These are phyloP conservation scores for Dothideomycetes sp. DNA, from an alignment of 2,329 filamentous ascomycete species.

Conservation along the genomic window DNA sequence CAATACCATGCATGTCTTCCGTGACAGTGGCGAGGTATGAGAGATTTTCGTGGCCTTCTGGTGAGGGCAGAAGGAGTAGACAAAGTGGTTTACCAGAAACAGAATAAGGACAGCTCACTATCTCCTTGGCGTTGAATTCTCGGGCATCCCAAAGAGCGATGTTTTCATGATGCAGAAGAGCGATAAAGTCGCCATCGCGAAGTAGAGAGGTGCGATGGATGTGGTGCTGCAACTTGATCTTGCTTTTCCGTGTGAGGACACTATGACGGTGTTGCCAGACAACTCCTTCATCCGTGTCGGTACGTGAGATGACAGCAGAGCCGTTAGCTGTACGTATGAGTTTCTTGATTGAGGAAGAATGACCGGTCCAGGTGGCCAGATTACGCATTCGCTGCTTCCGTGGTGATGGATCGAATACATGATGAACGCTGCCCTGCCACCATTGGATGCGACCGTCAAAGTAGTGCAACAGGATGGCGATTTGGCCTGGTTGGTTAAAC, in stretches of 20 bases:
- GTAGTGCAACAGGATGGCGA: slow-evolving; percentile 62
- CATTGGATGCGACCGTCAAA: slow-evolving; percentile 80
- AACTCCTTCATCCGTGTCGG: slow-evolving; percentile 66
- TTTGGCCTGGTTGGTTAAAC: not conserved
- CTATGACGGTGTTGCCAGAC: slow-evolving; percentile 67
- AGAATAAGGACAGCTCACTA: slow-evolving; percentile 51
- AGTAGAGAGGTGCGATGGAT: slow-evolving; percentile 75
- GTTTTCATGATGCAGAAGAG: slow-evolving; percentile 64
- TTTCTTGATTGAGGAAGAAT: slow-evolving; percentile 71
- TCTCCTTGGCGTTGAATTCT: slow-evolving; percentile 45
- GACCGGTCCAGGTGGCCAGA: slow-evolving; percentile 70
- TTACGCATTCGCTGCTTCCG: slow-evolving; percentile 50
- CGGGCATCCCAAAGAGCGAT: slow-evolving; percentile 76
- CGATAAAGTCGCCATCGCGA: slow-evolving; percentile 65
- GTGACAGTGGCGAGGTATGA: slow-evolving; percentile 73
- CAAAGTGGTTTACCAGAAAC: slow-evolving; percentile 66
- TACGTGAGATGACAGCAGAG: slow-evolving; percentile 70
- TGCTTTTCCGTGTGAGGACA: slow-evolving; percentile 56
- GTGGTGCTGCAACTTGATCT: slow-evolving; percentile 57
- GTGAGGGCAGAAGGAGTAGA: slow-evolving; percentile 64
- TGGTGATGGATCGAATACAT: slow-evolving; percentile 66
- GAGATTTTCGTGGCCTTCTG: slow-evolving; percentile 41
- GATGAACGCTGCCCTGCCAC: slow-evolving; percentile 67
- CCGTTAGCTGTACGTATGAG: slow-evolving; percentile 80
- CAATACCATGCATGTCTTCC: slow-evolving; percentile 66